Conservation (phyloP, 345 rosid species). For the Iberis pinnata region DNA sequence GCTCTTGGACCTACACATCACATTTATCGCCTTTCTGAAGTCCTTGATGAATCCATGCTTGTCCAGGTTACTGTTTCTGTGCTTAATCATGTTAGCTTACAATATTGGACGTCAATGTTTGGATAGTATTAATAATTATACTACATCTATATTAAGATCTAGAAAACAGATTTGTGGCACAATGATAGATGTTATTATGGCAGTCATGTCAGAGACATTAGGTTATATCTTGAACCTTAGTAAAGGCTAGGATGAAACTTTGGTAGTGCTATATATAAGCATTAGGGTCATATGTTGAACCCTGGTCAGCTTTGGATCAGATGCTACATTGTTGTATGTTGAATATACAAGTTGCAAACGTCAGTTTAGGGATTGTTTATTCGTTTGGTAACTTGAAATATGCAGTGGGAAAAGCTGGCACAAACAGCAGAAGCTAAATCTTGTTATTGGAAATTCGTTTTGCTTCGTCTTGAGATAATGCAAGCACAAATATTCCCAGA, state of each 20-base stretch:
- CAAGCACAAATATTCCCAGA: conserved; percentile 61
- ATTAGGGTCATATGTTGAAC: too few species aligned
- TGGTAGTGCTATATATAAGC: neutral
- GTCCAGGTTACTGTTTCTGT: conserved; percentile 52
- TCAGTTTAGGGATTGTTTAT: conserved; percentile 8
- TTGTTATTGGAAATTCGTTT: conserved; percentile 90
- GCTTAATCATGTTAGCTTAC: conserved; percentile 3
- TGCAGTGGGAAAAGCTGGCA: conserved; percentile 87
- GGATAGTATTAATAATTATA: neutral
- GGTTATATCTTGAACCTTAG: neutral
- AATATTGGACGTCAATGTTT: neutral
- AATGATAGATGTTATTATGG: neutral
- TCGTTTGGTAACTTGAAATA: conserved; percentile 13
- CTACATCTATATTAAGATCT: conserved; percentile 2
- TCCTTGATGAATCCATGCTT: conserved; percentile 91
- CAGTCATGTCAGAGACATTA: conserved; percentile 8
- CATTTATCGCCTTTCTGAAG: conserved; percentile 49
- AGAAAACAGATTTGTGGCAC: neutral
- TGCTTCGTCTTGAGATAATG: conserved; percentile 61
- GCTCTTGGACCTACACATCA: conserved; percentile 81
- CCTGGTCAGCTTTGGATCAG: conserved; percentile 2
- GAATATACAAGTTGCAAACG: neutral
- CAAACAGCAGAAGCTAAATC: conserved; percentile 60
- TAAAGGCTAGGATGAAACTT: neutral
- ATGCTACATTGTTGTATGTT: neutral